Evolutionary conservation across 345 rosid genomes (phyloP), one percentile per base, ranked within the genome.

Genomic region (Turritis glabra): DNA sequence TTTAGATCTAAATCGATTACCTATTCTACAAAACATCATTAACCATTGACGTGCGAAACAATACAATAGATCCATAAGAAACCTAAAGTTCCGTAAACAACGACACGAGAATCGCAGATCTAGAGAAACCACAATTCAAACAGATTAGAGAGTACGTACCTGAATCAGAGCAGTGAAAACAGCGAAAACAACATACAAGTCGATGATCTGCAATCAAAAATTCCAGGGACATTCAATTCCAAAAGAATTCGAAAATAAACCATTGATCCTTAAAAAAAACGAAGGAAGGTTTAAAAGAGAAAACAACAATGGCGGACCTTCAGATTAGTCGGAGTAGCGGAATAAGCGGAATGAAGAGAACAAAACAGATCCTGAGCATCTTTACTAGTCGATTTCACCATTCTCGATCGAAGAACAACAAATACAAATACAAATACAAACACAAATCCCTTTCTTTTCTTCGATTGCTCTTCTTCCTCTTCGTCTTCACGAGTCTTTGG

Each of bases 141-240:
- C 0, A 26, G 5, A 30, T 17, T 13, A 17, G 25, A 17, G 25
- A 57, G 17, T 69, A 91, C 93, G 13, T 77, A 92, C 99, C 98
- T 94, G 97, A 58, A 91, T 88, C 74, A 94, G 41, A 63, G 97
- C 97, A 7, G 98, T 88, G 76, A 82, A 82, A 67, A 90, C 85
- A 10, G 97, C 90, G 37, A 91, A 95, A 40, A 81, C 87, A 53
- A 90, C 96, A 46, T 90, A 95, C 13, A 90, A 80, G 81, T 95
- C 99, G 80, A 95, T 89, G 84, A 92, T 85, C 99, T 95, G 87
- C 50, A 71, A 54, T 6, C 48, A 14, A 0, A 26, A 64, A 1
- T 33, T 26, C 7, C 47, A 9, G 22, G 2, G 52, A 61, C 5
- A 51, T 35, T 57, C 27, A 38, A 23, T n/a, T 53, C 37, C 46